Base-by-base conservation (phyloP, 768 basidiomycete species). In the Tylopilus rubrobrunneus region DNA sequence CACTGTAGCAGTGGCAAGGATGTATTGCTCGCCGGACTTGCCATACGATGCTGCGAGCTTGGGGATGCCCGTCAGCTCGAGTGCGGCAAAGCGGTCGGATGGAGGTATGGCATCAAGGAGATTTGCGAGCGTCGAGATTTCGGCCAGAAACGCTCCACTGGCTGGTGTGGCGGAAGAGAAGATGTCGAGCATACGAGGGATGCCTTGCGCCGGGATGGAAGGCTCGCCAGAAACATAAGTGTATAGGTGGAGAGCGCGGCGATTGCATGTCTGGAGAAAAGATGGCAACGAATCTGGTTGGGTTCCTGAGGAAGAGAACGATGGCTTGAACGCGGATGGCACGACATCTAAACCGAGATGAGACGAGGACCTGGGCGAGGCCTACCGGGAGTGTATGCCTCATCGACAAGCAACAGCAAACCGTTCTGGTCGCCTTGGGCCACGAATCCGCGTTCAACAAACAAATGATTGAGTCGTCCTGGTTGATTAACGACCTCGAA, bases 191-290 rank as follows among this genome's bases (percentile, higher is more conserved):
- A 71, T 60, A 34, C 66, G 72, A 49, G 68, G 67, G 52, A 66
- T 41, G 47, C 63, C 63, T 52, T 71, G 49, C 15, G 64, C 57
- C 9, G 71, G 64, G 46, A 68, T 55, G 25, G 68, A 69, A 27
- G 67, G 68, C 39, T 71, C 65, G 5, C 77, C 71, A 59, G 74
- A 79, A 33, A 89, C 69, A 28, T 79, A 74, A n/a, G 80, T 66
- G 64, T 85, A 89, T 2, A 73, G 71, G 49, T 82, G 78, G 8
- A 71, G 59, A 8, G 89, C 89, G 39, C 82, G 84, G 49, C 76
- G 76, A 25, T 77, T 70, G 62, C 79, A 86, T 7, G 80, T 82
- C 29, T 78, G 76, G 8, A 87, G 56, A 17, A 87, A 75, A 2
- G 76, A 76, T 2, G 77, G 71, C 2, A 84, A 71, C 14, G 73